A percentile compares a stretch with the other conserved stretches of the same genome.
Evolutionary conservation across 345 rosid genomes (phyloP).

Genomic region (Rhodomyrtus tomentosa): DNA sequence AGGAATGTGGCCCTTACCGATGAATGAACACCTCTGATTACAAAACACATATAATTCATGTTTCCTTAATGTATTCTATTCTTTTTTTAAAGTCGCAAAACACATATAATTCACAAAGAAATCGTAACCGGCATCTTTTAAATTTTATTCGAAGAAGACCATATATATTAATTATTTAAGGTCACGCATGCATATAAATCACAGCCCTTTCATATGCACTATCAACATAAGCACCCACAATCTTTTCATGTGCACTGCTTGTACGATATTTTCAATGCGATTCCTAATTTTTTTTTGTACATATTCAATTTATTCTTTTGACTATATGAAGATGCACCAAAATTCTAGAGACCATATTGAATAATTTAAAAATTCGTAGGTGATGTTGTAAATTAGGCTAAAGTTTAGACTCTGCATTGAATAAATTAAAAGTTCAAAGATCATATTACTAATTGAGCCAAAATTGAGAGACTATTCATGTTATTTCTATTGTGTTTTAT

Average conservation of each 20-base stretch:
- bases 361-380: too few species aligned
- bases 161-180: neutral
- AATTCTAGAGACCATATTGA: too few species aligned
- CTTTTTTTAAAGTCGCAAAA: neutral
- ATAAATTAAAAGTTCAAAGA: too few species aligned
- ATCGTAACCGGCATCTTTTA: neutral
- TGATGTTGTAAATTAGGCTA: too few species aligned
- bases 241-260: too few species aligned
- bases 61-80: neutral
- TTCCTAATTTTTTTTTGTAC: too few species aligned
- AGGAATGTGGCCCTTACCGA: neutral
- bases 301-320: too few species aligned
- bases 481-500: neutral
- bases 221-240: neutral
- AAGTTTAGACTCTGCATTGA: too few species aligned
- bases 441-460: too few species aligned
- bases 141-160: neutral
- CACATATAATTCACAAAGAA: neutral
- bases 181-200: neutral
- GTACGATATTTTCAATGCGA: too few species aligned
- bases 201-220: neutral
- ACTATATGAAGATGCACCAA: too few species aligned
- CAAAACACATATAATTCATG: accelerated
- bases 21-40: neutral
- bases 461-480: too few species aligned